Evolutionary conservation across 2,329 filamentous ascomycete genomes (phyloP).

Genomic region (Colletotrichum gloeosporioides): DNA sequence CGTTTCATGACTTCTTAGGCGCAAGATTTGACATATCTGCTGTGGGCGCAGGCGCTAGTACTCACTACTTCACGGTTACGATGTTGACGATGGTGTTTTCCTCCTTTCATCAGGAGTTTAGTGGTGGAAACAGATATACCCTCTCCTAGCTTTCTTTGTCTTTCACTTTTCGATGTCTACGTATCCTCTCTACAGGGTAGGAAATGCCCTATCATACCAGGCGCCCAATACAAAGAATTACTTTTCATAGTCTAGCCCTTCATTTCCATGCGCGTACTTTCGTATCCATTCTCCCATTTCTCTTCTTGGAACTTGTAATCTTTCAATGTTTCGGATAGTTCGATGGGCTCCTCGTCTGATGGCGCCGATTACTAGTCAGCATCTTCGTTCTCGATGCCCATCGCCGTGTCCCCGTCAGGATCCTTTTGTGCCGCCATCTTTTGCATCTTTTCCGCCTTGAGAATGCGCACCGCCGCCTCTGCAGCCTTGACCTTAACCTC

Average conservation of each 20-base stretch:
- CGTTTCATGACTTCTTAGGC: neutral
- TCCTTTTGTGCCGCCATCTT: neutral
- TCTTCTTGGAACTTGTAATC: neutral
- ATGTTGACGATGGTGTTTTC: neutral
- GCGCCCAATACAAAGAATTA: neutral
- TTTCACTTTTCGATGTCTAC: neutral
- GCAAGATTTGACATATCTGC: neutral
- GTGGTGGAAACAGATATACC: conserved; percentile 5
- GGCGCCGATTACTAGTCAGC: neutral
- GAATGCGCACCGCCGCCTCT: conserved; percentile 48
- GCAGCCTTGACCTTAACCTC: conserved; percentile 64
- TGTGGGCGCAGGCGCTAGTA: neutral
- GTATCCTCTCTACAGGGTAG: neutral
- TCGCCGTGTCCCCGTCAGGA: neutral
- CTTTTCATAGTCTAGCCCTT: neutral
- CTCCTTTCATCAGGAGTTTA: neutral
- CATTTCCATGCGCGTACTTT: neutral
- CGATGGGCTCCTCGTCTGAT: neutral
- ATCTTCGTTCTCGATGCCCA: neutral
- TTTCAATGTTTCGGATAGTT: neutral
- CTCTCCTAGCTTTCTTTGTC: neutral
- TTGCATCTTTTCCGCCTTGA: conserved; percentile 27
- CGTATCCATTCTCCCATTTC: neutral
- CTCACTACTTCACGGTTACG: neutral
- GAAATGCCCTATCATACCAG: neutral